Conservation (phyloP, 169 alveolate species). For the Miamiensis avidus region DNA sequence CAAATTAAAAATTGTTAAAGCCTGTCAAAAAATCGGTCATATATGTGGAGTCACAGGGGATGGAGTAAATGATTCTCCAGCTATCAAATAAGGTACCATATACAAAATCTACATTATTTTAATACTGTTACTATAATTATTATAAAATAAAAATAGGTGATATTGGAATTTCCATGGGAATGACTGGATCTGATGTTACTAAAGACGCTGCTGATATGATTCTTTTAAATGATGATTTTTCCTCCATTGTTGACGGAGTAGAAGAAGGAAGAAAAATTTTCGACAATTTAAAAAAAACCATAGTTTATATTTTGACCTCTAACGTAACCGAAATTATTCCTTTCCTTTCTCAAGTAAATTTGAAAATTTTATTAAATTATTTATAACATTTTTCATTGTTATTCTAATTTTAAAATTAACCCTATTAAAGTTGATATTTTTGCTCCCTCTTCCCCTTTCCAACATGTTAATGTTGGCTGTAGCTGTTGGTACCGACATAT, state of each 20-base stretch:
- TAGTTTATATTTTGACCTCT: constrained; percentile 74
- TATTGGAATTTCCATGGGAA: constrained; percentile 88
- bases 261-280: constrained; percentile 86
- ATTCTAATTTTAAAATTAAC: not conserved
- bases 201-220: constrained; percentile 90
- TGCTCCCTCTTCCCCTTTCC: constrained; percentile 73
- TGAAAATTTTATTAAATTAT: too few species aligned
- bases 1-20: constrained; percentile 83
- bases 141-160: constrained; percentile 38
- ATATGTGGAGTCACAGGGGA: constrained; percentile 88
- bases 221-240: constrained; percentile 81
- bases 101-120: not conserved
- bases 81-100: constrained; percentile 75
- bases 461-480: constrained; percentile 75
- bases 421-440: not conserved
- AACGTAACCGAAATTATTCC: constrained; percentile 83
- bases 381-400: not conserved
- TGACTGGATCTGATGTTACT: constrained; percentile 83
- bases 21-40: constrained; percentile 78
- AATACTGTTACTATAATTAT: not conserved
- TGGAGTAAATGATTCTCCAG: constrained; percentile 89
- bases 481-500: constrained; percentile 83
- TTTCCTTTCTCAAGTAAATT: constrained; percentile 54
- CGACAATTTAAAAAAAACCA: constrained; percentile 80
- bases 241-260: constrained; percentile 84